phyloP scores from a whole-genome alignment of 257 asterid species.

The Salvia hispanica region DNA sequence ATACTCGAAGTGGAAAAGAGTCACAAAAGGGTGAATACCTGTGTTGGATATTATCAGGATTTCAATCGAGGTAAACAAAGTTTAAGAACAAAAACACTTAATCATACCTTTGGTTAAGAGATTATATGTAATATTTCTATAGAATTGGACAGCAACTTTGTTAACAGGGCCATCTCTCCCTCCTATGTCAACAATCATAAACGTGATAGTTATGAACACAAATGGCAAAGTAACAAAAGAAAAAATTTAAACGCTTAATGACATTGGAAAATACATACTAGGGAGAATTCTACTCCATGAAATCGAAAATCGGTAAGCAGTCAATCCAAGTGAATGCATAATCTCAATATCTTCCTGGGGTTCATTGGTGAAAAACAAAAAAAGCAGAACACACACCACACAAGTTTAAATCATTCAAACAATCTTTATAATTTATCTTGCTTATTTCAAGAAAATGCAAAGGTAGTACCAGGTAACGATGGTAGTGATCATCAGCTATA shows the following conservation, averaged over 20 bases:
- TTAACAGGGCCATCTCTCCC: constrained; percentile 65
- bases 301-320: constrained; percentile 74
- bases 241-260: not conserved
- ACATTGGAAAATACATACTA: constrained; percentile 40
- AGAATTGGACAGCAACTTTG: constrained; percentile 50
- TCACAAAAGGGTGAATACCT: constrained; percentile 81
- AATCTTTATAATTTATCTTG: not conserved
- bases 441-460: not conserved
- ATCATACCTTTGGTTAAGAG: constrained; percentile 55
- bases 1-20: constrained; percentile 67
- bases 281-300: constrained; percentile 91
- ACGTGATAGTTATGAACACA: no score
- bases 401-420: not conserved
- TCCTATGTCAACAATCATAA: constrained; percentile 44
- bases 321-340: constrained; percentile 58
- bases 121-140: constrained; percentile 52
- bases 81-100: not conserved
- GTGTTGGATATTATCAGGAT: constrained; percentile 8
- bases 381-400: not conserved
- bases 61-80: constrained; percentile 3
- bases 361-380: not conserved
- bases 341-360: constrained; percentile 74
- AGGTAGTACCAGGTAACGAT: constrained; percentile 65
- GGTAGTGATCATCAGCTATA: constrained; percentile 80
- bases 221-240: not conserved